Base-by-base conservation (phyloP, 345 rosid genomes). In the Gossypium anomalum region DNA sequence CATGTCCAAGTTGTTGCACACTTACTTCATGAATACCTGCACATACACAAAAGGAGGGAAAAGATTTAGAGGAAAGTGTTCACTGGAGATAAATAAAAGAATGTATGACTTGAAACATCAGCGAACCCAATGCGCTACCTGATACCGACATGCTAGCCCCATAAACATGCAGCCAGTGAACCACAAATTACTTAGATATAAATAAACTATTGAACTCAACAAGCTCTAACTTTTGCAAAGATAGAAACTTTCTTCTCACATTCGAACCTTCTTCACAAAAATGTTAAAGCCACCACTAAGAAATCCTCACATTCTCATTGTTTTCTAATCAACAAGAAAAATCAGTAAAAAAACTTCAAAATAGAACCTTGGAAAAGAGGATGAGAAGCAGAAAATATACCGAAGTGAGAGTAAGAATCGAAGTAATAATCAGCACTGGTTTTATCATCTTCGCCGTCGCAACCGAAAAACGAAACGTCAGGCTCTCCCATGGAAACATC, bases 11-110 rank as follows among this genome's bases (percentile, higher is more conserved):
- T 65, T 65, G 77, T 83, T 62, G 74, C 70, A 68, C 77, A 87
- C 98, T 91, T 90, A 95, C 99, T 93, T 95, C 99, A 76, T 95
- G 99, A 83, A 95, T 95, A 60, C 98, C 99, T 95, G 89, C 86
- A 85, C 79, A 85, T 41, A 71, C 78, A 1, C 72, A 12, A 25
- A 14, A 57, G 74, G 56, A 34, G 51, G 78, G 47, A 0, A 58
- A 23, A 67, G 71, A 52, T 67, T 47, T 6, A 47, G 23, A 47
- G 9, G 41, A 2, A 66, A 67, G 56, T 47, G 19, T 11, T 23
- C 41, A 23, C 2, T 13, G 56, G 27, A 45, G n/a, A 45, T n/a
- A 43, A 65, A 65, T 65, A 65, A 11, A 63, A 38, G 34, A 34
- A 19, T 65, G 29, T 12, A 65, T 2, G 7, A n/a, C 17, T 43